Conservation (phyloP, 2,329 filamentous ascomycete genomes). For the Madurella mycetomatis region DNA sequence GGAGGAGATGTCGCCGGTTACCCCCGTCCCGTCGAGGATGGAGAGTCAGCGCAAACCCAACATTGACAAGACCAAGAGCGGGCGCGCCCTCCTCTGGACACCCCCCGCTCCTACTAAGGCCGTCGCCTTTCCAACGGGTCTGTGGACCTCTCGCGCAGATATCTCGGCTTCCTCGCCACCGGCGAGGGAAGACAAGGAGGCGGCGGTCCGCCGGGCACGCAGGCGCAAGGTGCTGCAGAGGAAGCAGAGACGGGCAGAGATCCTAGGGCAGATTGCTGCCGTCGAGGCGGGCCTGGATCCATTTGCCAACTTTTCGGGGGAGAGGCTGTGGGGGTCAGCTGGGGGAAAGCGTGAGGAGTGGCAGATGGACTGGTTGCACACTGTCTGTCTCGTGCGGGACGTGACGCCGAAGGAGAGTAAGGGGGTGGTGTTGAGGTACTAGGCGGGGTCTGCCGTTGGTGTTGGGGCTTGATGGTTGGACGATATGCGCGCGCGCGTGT, state of each 20-base stretch:
- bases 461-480: too few relatives aligned
- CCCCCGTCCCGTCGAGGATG: not conserved
- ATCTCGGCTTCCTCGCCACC: not conserved
- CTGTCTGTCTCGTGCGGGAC: conserved; percentile 1
- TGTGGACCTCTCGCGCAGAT: not conserved
- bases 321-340: conserved; percentile 19
- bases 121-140: not conserved
- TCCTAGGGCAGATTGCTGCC: conserved; percentile 26
- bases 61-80: not conserved
- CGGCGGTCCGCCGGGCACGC: conserved; percentile 7
- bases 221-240: conserved; percentile 17
- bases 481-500: too few relatives aligned
- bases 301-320: conserved; percentile 18
- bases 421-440: conserved; percentile 23
- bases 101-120: not conserved
- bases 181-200: conserved; percentile 18
- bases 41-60: not conserved
- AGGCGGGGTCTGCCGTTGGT: not conserved
- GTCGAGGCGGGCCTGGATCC: conserved; percentile 25
- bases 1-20: not conserved
- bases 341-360: not conserved
- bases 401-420: not conserved
- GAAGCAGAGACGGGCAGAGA: conserved; percentile 21
- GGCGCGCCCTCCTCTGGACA: not conserved
- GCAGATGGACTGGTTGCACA: conserved; percentile 11